Percentiles rank a stretch among this genome's conserved stretches.
phyloP scores from a whole-genome alignment of 139 green algal genomes.

The Edaphochlamys debaryana region DNA sequence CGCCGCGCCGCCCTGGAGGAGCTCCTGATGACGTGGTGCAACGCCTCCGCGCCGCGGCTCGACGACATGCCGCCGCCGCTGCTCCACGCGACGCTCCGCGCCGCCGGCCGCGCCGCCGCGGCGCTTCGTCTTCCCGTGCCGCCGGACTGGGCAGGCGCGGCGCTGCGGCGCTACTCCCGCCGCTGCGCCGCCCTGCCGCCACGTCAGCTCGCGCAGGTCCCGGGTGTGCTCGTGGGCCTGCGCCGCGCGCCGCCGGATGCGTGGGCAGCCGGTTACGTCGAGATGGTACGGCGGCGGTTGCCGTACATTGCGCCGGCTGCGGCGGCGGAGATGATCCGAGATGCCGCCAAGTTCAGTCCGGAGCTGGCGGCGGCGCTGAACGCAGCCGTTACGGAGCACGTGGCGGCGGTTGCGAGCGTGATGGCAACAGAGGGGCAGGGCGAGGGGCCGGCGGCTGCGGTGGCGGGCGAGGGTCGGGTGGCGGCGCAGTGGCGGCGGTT shows the following conservation, averaged over 20 bases:
- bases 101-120: neutral
- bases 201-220: constrained; percentile 23
- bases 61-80: neutral
- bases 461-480: too few relatives aligned
- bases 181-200: neutral
- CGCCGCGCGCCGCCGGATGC: constrained; percentile 1
- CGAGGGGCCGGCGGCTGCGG: too few relatives aligned
- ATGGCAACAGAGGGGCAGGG: too few relatives aligned
- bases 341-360: constrained; percentile 4
- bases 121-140: neutral
- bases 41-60: constrained; percentile 3
- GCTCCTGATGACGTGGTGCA: constrained; percentile 5
- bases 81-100: constrained; percentile 14
- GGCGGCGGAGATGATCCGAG: neutral
- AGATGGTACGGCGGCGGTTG: neutral
- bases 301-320: neutral
- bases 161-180: constrained; percentile 4
- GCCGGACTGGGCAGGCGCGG: neutral
- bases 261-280: constrained; percentile 3
- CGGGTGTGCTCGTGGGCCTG: constrained; percentile 9
- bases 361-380: neutral
- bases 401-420: neutral
- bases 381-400: neutral
- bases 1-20: constrained; percentile 4
- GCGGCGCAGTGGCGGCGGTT: too few relatives aligned